Evolutionary conservation across 2,329 filamentous ascomycete species (phyloP).

Genomic region (Verticillium dahliae): DNA sequence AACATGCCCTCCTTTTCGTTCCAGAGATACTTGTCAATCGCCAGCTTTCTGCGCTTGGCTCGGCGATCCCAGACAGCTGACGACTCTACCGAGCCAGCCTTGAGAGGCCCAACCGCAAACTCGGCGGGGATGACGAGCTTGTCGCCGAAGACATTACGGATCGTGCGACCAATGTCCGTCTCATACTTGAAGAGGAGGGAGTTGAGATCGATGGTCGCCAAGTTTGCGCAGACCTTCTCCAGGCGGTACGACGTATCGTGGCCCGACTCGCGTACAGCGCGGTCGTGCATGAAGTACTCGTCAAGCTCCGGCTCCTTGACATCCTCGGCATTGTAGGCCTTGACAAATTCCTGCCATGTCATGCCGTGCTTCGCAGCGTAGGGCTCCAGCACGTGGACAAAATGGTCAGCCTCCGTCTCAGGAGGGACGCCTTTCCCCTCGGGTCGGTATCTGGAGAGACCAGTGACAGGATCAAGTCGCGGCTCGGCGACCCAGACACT

Average conservation of each 20-base stretch:
- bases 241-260: conserved; percentile 95
- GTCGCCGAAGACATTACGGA: conserved; percentile 79
- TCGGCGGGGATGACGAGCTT: conserved; percentile 74
- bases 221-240: conserved; percentile 77
- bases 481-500: conserved; percentile 79
- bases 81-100: conserved; percentile 66
- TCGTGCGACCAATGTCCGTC: conserved; percentile 80
- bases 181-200: conserved; percentile 96
- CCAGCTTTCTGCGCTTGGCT: conserved; percentile 73
- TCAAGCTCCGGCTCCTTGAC: conserved; percentile 84
- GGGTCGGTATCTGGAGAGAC: conserved; percentile 78
- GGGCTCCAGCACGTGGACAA: conserved; percentile 73
- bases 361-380: conserved; percentile 81
- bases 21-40: conserved; percentile 92
- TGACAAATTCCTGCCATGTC: conserved; percentile 76
- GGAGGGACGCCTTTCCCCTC: conserved; percentile 81
- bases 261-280: conserved; percentile 90
- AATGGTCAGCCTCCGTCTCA: conserved; percentile 84
- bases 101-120: conserved; percentile 64
- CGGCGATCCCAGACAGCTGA: conserved; percentile 88
- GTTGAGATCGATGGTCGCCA: conserved; percentile 93
- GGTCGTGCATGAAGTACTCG: conserved; percentile 92
- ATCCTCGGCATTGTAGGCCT: conserved; percentile 74
- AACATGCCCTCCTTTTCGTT: conserved; percentile 89
- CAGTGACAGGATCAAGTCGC: conserved; percentile 68